Conservation (phyloP, 1,284 basidiomycete genomes). For the Sporisorium scitamineum region DNA sequence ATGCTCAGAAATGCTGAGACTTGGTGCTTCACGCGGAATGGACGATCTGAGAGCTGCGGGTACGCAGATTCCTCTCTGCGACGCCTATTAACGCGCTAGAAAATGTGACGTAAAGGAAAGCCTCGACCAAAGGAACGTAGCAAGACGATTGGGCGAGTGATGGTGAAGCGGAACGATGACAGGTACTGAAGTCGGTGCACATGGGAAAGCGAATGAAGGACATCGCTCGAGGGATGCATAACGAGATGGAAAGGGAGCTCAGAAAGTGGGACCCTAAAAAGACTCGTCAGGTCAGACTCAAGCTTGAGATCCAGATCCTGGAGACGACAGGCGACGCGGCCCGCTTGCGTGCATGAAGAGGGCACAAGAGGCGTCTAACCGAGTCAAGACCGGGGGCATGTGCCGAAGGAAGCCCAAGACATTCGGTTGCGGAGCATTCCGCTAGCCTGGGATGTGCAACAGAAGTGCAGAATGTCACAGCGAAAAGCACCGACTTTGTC, state of each 20-base stretch:
- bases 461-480: neutral
- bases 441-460: neutral
- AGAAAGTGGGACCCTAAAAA: neutral
- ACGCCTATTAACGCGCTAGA: neutral
- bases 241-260: neutral
- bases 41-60: neutral
- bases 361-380: neutral
- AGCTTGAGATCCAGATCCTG: constrained; percentile 4
- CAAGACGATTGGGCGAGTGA: neutral
- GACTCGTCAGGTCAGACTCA: neutral
- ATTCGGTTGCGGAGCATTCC: neutral
- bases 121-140: neutral
- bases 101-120: neutral
- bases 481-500: neutral
- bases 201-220: neutral
- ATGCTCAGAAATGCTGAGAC: neutral
- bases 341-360: neutral
- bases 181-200: neutral
- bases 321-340: neutral
- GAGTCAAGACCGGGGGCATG: neutral
- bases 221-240: neutral
- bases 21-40: neutral
- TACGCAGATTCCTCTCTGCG: neutral
- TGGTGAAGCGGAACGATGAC: neutral
- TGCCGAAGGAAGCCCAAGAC: neutral